phyloP scores from a whole-genome alignment of 345 rosid species.

The Brassica cretica region DNA sequence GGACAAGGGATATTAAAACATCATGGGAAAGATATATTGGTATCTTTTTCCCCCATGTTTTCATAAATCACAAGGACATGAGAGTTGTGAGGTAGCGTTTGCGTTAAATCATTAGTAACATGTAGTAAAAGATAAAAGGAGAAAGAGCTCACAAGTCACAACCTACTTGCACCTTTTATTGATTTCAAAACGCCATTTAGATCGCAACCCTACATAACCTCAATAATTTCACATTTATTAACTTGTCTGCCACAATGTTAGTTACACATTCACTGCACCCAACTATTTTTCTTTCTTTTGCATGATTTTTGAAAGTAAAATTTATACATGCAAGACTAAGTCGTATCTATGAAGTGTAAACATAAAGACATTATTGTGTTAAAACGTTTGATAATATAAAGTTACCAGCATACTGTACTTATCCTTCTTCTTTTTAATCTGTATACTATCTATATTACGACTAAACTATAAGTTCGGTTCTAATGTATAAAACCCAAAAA shows the following conservation, averaged over 20 bases:
- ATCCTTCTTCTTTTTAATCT: neutral
- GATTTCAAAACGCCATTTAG: neutral
- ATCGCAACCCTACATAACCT: neutral
- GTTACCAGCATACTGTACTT: neutral
- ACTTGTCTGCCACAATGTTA: slow-evolving; percentile 2
- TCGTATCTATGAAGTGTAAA: neutral
- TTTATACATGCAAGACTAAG: neutral
- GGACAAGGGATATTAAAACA: neutral
- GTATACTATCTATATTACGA: neutral
- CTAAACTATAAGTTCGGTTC: no score
- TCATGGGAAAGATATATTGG: neutral
- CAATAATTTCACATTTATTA: neutral
- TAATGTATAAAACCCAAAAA: no score
- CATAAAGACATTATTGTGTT: neutral
- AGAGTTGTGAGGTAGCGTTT: neutral
- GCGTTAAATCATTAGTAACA: neutral
- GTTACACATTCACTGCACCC: neutral
- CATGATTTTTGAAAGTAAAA: neutral
- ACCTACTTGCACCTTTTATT: neutral
- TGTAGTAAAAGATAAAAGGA: neutral
- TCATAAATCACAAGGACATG: neutral
- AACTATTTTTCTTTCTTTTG: neutral
- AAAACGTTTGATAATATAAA: neutral
- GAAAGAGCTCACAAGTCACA: neutral
- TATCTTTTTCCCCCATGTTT: neutral